Evolutionary conservation across 23 red algal species (phyloP).

Genomic region (Pyropia yezoensis): DNA sequence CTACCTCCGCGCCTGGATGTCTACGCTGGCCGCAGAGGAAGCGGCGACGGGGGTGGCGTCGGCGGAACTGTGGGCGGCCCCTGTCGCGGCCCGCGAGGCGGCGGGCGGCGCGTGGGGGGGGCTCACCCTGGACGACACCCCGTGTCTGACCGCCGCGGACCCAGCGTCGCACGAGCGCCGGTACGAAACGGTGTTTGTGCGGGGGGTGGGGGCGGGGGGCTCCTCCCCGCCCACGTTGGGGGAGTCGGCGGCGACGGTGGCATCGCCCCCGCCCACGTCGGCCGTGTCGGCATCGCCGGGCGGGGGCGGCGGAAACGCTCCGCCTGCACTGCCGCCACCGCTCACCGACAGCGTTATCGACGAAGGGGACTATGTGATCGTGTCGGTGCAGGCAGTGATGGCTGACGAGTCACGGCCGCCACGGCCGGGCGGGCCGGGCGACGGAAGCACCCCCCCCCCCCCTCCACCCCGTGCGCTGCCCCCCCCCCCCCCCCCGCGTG

Average conservation of each 20-base stretch:
- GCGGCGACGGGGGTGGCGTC: not conserved
- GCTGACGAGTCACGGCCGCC: not conserved
- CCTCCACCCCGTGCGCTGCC: no score
- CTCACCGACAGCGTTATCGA: conserved; percentile 15
- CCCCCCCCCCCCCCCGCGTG: no score
- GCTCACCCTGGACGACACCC: no score
- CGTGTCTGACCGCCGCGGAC: no score
- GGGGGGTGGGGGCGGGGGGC: no score
- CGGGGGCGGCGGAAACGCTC: not conserved
- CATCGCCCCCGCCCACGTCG: not conserved
- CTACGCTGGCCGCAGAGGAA: conserved; percentile 37
- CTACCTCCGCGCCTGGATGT: conserved; percentile 34
- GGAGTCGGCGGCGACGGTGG: not conserved
- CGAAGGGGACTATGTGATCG: conserved; percentile 48
- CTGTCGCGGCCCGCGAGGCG: conserved; percentile 20
- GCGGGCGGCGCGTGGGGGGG: conserved; percentile 11
- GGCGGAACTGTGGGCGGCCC: conserved; percentile 50
- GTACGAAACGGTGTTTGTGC: no score
- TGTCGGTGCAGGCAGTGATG: conserved; percentile 24
- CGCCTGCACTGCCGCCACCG: not conserved
- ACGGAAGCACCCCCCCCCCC: not conserved
- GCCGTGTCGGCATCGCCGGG: not conserved
- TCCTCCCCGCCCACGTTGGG: no score
- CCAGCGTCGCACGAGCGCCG: no score
- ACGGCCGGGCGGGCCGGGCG: no score